Conservation (phyloP, 2,329 filamentous ascomycete genomes). For the Aspergillus fructus region DNA sequence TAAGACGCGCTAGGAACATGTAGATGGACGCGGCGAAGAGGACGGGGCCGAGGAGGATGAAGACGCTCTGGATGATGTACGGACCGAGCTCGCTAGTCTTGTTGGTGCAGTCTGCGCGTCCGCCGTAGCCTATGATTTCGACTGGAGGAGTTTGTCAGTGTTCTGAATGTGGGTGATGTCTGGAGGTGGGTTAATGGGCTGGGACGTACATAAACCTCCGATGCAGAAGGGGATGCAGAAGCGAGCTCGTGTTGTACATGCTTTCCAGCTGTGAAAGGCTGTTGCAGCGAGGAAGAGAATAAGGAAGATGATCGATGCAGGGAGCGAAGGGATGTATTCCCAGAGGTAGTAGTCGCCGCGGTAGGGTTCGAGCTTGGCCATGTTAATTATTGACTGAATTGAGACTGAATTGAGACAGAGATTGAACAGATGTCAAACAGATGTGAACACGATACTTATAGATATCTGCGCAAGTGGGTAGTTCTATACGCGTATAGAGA, state of each 20-base stretch:
- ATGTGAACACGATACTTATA: neutral
- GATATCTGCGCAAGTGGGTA: too few relatives aligned
- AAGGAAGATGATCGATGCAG: conserved; percentile 24
- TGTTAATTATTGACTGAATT: neutral
- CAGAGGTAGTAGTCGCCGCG: conserved; percentile 23
- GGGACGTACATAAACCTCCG: conserved; percentile 36
- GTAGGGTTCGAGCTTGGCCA: conserved; percentile 21
- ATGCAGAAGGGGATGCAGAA: conserved; percentile 36
- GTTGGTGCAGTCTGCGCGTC: conserved; percentile 22
- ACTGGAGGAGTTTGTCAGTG: conserved; percentile 22
- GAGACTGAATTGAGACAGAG: too few relatives aligned
- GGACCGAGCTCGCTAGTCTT: conserved; percentile 17
- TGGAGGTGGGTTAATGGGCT: neutral
- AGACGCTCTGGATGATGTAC: conserved; percentile 46
- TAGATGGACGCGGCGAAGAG: conserved; percentile 53
- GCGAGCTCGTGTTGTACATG: conserved; percentile 25
- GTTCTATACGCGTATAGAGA: conserved; percentile 15
- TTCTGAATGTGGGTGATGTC: neutral
- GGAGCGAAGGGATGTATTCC: conserved; percentile 29
- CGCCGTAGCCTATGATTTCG: conserved; percentile 34
- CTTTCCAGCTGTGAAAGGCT: conserved; percentile 27
- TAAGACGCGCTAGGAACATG: conserved; percentile 49
- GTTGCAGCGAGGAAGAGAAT: conserved; percentile 30
- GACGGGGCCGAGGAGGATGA: conserved; percentile 50
- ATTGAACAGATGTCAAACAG: too few relatives aligned